Conservation (phyloP, 2,329 filamentous ascomycete genomes). For the Neonectria coccinea region DNA sequence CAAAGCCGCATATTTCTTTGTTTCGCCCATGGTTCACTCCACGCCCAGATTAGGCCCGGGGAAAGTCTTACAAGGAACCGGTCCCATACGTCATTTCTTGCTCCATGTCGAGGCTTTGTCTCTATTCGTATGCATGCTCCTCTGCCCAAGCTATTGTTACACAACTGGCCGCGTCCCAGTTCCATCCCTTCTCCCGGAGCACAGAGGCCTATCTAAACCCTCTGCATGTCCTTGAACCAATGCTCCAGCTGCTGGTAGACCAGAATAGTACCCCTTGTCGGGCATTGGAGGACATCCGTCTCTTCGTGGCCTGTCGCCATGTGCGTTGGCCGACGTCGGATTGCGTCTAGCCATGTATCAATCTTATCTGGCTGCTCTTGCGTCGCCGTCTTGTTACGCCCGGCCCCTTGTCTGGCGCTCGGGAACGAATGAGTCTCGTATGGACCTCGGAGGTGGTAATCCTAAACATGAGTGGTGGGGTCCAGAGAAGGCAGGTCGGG, state of each 20-base stretch:
- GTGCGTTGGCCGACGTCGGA: constrained; percentile 25
- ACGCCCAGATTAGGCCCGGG: neutral
- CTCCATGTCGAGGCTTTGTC: constrained; percentile 6
- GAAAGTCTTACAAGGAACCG: neutral
- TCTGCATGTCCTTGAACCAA: constrained; percentile 54
- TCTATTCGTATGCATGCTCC: constrained; percentile 12
- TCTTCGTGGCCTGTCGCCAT: constrained; percentile 22
- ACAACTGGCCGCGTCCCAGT: constrained; percentile 34
- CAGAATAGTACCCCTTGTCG: constrained; percentile 36
- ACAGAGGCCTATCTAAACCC: constrained; percentile 65
- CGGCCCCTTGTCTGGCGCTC: constrained; percentile 28
- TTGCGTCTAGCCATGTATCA: constrained; percentile 34
- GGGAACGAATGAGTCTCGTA: constrained; percentile 48
- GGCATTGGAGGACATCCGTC: constrained; percentile 24
- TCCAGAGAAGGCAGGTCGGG: constrained; percentile 56
- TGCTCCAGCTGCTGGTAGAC: constrained; percentile 38
- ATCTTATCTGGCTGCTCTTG: constrained; percentile 29
- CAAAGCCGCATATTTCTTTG: neutral
- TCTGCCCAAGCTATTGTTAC: constrained; percentile 41
- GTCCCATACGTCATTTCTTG: constrained; percentile 16
- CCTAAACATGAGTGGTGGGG: constrained; percentile 63
- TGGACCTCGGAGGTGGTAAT: constrained; percentile 56
- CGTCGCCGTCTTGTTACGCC: constrained; percentile 22
- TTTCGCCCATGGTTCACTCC: neutral
- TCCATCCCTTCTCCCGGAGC: constrained; percentile 44